These are phyloP conservation scores for Globomyces sp. DNA, from an alignment of 371 early-diverging fungal genomes.

Conservation along the genomic window DNA sequence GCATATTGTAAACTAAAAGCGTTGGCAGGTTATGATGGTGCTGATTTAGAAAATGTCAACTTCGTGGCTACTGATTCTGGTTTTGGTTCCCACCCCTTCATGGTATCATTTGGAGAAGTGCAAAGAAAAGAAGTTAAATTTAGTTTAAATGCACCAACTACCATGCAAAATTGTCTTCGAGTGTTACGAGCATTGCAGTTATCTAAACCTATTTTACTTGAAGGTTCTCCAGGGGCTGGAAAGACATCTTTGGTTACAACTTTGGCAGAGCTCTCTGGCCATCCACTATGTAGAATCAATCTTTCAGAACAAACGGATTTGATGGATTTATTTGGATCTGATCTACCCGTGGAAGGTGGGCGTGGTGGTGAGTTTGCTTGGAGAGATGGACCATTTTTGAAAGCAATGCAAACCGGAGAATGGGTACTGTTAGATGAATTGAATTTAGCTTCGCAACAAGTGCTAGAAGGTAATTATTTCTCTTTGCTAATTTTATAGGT, in stretches of 20 bases:
- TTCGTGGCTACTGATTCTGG: slow-evolving; percentile 5
- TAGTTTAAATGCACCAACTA: slow-evolving; percentile 87
- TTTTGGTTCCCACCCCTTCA: slow-evolving; percentile 76
- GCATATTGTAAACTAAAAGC: slow-evolving; percentile 18
- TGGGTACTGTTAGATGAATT: slow-evolving; percentile 99
- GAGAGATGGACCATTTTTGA: slow-evolving; percentile 96
- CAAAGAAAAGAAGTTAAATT: slow-evolving; percentile 53
- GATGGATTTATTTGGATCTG: slow-evolving; percentile 98
- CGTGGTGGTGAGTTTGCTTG: slow-evolving; percentile 87
- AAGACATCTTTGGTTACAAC: slow-evolving; percentile 95
- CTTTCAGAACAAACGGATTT: slow-evolving; percentile 99
- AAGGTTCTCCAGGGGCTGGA: slow-evolving; percentile 97
- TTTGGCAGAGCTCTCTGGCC: slow-evolving; percentile 79
- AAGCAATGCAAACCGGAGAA: slow-evolving; percentile 93
- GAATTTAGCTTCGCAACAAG: slow-evolving; percentile 98
- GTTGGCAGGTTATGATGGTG: slow-evolving; percentile 11
- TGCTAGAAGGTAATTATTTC: slow-evolving; percentile 76
- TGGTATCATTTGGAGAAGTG: slow-evolving; percentile 63
- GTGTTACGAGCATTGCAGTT: slow-evolving; percentile 93
- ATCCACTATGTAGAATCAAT: slow-evolving; percentile 93
- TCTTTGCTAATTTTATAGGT: slow-evolving; percentile 34
- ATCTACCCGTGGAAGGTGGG: slow-evolving; percentile 87
- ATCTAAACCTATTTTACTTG: slow-evolving; percentile 90
- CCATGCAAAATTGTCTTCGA: slow-evolving; percentile 82
- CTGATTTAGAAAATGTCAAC: slow-evolving; percentile 15